These are phyloP conservation scores for Teratosphaeria viscida DNA, from an alignment of 2,329 filamentous ascomycete genomes.

Conservation along the genomic window DNA sequence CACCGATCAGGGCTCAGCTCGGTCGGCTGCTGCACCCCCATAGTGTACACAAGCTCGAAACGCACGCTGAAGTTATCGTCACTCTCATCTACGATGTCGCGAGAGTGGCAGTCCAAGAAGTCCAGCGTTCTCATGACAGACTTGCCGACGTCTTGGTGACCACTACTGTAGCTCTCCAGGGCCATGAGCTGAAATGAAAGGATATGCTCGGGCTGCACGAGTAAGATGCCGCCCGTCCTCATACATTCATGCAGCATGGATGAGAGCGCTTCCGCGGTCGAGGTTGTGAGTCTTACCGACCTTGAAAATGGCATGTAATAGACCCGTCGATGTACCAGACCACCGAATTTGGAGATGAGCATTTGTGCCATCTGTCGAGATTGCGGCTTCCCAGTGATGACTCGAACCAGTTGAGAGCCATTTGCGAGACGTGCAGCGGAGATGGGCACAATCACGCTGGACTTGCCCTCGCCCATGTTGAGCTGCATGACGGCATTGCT, in stretches of 20 bases:
- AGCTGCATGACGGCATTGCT: constrained; percentile 51
- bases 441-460: constrained; percentile 58
- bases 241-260: constrained; percentile 34
- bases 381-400: constrained; percentile 48
- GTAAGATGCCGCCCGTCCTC: constrained; percentile 41
- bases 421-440: constrained; percentile 39
- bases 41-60: constrained; percentile 36
- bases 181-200: constrained; percentile 56
- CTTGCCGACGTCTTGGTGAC: constrained; percentile 30
- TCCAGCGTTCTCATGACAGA: constrained; percentile 43
- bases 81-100: constrained; percentile 57
- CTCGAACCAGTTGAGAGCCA: constrained; percentile 37
- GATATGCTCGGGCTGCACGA: constrained; percentile 53
- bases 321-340: constrained; percentile 43
- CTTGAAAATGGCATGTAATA: constrained; percentile 51
- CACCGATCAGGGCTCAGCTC: constrained; percentile 33
- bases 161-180: constrained; percentile 45
- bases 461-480: constrained; percentile 65
- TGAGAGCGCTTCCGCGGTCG: constrained; percentile 25
- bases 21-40: constrained; percentile 29
- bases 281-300: constrained; percentile 29
- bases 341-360: constrained; percentile 45
- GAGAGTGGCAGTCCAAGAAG: constrained; percentile 39
- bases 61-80: constrained; percentile 33
- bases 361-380: constrained; percentile 49